phyloP scores from a whole-genome alignment of 495 filamentous ascomycete genomes.

The Pyrenopolyporus hunteri region DNA sequence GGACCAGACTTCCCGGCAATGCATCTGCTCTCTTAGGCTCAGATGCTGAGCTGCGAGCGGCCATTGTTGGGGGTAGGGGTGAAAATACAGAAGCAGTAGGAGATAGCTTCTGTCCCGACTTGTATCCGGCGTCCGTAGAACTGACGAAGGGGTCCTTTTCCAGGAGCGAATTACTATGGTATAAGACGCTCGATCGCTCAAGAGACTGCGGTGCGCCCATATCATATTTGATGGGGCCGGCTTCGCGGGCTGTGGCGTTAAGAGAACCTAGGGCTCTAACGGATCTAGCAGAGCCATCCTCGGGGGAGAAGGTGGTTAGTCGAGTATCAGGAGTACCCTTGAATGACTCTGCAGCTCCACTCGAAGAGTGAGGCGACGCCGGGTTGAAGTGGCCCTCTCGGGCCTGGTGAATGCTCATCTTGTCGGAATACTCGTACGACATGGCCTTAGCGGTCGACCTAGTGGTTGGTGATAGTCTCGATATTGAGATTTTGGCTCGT shows the following conservation, averaged over 20 bases:
- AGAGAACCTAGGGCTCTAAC: slow-evolving; percentile 39
- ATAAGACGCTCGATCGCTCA: slow-evolving; percentile 24
- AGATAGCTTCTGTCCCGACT: slow-evolving; percentile 52
- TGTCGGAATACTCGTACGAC: slow-evolving; percentile 6
- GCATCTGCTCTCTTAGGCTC: slow-evolving; percentile 24
- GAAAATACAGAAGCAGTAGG: slow-evolving; percentile 56
- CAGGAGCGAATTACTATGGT: slow-evolving; percentile 15
- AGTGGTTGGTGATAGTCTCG: too few species aligned
- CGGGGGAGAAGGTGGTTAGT: slow-evolving; percentile 67
- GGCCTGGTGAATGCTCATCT: slow-evolving; percentile 39
- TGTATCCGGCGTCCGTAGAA: slow-evolving; percentile 31
- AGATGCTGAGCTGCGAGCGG: slow-evolving; percentile 40
- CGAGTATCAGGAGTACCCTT: slow-evolving; percentile 68
- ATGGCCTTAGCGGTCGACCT: slow-evolving; percentile 7
- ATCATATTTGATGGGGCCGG: slow-evolving; percentile 27
- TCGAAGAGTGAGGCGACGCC: slow-evolving; percentile 64
- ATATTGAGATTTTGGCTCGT: too few species aligned
- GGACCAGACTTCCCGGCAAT: slow-evolving; percentile 10
- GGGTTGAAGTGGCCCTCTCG: slow-evolving; percentile 51
- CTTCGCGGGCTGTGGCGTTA: slow-evolving; percentile 27
- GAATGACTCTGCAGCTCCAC: slow-evolving; percentile 58
- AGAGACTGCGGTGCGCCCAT: slow-evolving; percentile 22
- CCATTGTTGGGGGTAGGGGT: slow-evolving; percentile 43
- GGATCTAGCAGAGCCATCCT: slow-evolving; percentile 53
- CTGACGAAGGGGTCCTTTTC: slow-evolving; percentile 56